Conservation (phyloP, 169 alveolate species). For the Babesia bigemina region DNA sequence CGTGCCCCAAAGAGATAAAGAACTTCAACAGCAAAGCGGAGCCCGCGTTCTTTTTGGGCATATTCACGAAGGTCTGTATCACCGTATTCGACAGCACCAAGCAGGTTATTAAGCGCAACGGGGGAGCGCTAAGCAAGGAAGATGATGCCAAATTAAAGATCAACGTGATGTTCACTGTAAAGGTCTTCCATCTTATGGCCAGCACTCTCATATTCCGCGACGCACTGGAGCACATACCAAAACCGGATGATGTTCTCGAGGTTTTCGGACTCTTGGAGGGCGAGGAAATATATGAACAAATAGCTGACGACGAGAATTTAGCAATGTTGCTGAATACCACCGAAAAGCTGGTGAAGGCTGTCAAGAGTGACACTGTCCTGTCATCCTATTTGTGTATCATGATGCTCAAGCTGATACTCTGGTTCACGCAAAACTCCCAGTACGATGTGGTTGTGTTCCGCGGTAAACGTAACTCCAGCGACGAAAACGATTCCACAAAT, state of each 20-base stretch:
- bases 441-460: not conserved
- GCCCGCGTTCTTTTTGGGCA: constrained; percentile 56
- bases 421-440: constrained; percentile 35
- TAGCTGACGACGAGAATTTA: not conserved
- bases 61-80: constrained; percentile 41
- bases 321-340: not conserved
- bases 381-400: constrained; percentile 28
- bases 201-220: constrained; percentile 1
- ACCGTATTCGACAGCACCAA: constrained; percentile 16
- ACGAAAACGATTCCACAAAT: not conserved
- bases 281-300: not conserved
- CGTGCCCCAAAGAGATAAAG: constrained; percentile 38
- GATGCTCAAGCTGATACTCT: constrained; percentile 27
- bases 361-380: constrained; percentile 12
- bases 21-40: constrained; percentile 27
- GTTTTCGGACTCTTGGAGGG: constrained; percentile 21
- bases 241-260: constrained; percentile 23
- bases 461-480: not conserved
- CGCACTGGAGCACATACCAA: constrained; percentile 35
- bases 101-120: not conserved
- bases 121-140: not conserved
- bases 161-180: constrained; percentile 14
- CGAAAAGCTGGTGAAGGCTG: constrained; percentile 6
- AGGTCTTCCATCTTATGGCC: constrained; percentile 17
- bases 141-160: not conserved